Evolutionary conservation across 2,329 filamentous ascomycete genomes (phyloP).

Genomic region (Ceratocystis destructans): DNA sequence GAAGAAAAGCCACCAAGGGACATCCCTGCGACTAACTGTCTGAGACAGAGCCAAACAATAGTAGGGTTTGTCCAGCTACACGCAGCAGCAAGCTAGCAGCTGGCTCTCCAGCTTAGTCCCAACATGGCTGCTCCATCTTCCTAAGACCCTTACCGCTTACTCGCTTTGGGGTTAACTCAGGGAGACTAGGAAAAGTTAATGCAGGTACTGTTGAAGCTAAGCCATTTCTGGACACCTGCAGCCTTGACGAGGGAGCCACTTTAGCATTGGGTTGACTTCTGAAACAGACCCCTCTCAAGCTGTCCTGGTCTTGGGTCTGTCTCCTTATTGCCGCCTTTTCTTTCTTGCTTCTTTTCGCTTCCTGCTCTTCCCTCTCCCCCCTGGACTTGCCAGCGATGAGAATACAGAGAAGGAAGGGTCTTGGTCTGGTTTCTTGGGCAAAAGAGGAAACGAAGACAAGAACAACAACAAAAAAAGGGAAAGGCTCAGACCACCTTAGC

Average conservation of each 20-base stretch:
- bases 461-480: not conserved
- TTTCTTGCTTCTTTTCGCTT: not conserved
- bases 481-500: not conserved
- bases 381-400: not conserved
- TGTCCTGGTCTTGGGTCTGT: not conserved
- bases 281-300: slow-evolving; percentile 7
- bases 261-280: slow-evolving; percentile 10
- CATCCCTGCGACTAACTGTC: not conserved
- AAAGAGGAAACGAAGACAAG: not conserved
- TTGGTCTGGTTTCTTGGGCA: not conserved
- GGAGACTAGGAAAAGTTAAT: slow-evolving; percentile 9
- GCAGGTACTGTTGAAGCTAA: slow-evolving; percentile 10
- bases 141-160: not conserved
- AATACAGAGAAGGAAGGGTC: not conserved
- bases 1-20: not conserved
- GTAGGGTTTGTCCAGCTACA: not conserved
- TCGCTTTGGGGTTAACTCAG: not conserved
- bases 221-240: slow-evolving; percentile 12
- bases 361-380: not conserved
- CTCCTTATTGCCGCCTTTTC: not conserved
- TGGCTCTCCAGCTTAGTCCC: not conserved
- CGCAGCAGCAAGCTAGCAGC: not conserved
- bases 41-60: not conserved
- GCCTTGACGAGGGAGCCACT: slow-evolving; percentile 8
- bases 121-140: not conserved